Conservation (phyloP, 768 basidiomycete species). For the Boletus barrowsii region DNA sequence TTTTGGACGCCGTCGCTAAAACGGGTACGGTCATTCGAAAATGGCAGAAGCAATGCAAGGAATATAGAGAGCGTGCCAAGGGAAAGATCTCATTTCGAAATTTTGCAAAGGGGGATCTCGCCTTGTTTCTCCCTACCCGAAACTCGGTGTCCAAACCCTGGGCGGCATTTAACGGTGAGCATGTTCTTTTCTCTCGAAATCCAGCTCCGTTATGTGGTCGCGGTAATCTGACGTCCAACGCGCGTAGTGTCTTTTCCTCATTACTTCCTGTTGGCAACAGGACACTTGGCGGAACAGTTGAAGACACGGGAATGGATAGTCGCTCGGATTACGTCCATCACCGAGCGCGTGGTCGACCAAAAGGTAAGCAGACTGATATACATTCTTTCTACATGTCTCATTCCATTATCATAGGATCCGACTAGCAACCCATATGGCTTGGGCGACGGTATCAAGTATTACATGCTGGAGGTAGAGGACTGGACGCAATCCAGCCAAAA, state of each 20-base stretch:
- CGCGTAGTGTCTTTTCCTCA: constrained; percentile 88
- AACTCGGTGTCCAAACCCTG: constrained; percentile 93
- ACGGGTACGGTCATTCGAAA: constrained; percentile 86
- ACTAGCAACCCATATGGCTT: constrained; percentile 86
- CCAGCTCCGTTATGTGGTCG: background rate
- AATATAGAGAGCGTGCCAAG: constrained; percentile 92
- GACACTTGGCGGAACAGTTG: constrained; percentile 82
- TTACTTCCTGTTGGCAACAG: constrained; percentile 90
- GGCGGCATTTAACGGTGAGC: constrained; percentile 96
- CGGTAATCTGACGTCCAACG: background rate
- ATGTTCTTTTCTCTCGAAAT: background rate
- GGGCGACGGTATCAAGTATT: constrained; percentile 87
- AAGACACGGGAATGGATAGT: constrained; percentile 94
- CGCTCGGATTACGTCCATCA: constrained; percentile 84
- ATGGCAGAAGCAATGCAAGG: constrained; percentile 97
- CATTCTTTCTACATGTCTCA: background rate
- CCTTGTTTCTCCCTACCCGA: constrained; percentile 91
- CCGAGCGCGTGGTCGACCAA: constrained; percentile 79
- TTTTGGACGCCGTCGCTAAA: constrained; percentile 78
- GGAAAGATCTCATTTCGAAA: constrained; percentile 96
- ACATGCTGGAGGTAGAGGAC: constrained; percentile 90
- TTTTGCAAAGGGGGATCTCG: constrained; percentile 92
- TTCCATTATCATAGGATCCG: constrained; percentile 53
- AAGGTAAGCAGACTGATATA: constrained; percentile 45
- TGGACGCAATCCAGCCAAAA: constrained; percentile 75